Evolutionary conservation across 2,329 filamentous ascomycete species (phyloP).

Genomic region (Fusarium paranaense): DNA sequence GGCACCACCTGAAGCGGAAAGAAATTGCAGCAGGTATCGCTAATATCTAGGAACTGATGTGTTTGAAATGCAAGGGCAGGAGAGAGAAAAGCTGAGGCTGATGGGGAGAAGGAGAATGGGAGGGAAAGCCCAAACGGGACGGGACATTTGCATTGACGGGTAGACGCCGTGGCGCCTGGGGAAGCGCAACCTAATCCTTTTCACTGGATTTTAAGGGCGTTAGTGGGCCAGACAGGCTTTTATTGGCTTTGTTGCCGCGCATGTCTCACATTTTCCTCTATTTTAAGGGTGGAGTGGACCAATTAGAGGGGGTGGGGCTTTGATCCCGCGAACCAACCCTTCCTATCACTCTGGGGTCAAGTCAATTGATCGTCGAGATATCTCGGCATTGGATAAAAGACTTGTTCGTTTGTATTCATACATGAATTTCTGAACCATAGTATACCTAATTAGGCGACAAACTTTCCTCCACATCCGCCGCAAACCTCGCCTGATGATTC

Average conservation of each 20-base stretch:
- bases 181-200: neutral
- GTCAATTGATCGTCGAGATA: neutral
- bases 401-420: neutral
- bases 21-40: neutral
- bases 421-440: neutral
- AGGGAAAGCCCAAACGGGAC: neutral
- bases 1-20: neutral
- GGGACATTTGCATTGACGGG: neutral
- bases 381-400: neutral
- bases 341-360: neutral
- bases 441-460: slow-evolving; percentile 47
- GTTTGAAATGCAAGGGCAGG: neutral
- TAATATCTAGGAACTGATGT: neutral
- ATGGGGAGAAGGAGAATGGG: neutral
- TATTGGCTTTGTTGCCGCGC: slow-evolving; percentile 19
- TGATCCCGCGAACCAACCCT: neutral
- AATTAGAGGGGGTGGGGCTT: neutral
- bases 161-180: neutral
- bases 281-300: neutral
- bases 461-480: slow-evolving; percentile 57
- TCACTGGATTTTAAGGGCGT: neutral
- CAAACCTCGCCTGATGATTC: slow-evolving; percentile 51
- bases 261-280: slow-evolving; percentile 9
- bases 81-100: neutral
- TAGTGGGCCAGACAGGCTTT: neutral